phyloP scores from a whole-genome alignment of 805 yeast species.

The Wickerhamomyces bisporus region DNA sequence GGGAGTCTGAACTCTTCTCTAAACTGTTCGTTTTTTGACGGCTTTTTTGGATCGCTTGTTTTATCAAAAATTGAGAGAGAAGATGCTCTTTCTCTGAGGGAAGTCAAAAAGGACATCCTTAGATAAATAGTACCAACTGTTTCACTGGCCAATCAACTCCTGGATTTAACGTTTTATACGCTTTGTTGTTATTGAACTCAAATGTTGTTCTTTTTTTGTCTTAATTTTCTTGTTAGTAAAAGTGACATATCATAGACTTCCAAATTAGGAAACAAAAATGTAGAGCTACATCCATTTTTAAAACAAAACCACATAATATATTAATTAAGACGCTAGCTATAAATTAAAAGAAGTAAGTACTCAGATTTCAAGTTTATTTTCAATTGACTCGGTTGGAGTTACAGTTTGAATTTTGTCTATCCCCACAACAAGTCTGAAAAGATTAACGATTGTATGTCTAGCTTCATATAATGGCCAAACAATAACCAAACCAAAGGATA shows the following conservation, averaged over 20 bases:
- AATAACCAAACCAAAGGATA: constrained; percentile 28
- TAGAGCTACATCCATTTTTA: background rate
- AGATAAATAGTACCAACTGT: background rate
- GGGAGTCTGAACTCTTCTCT: constrained; percentile 69
- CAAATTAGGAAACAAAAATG: constrained; percentile 6
- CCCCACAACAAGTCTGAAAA: constrained; percentile 1
- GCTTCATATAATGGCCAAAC: constrained; percentile 28
- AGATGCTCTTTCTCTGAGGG: constrained; percentile 43
- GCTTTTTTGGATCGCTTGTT: constrained; percentile 32
- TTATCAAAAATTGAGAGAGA: constrained; percentile 37
- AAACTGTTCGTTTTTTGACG: constrained; percentile 66
- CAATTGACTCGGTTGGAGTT: too few species aligned
- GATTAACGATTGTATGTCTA: constrained; percentile 9
- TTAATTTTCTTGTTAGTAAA: background rate
- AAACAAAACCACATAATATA: too few species aligned
- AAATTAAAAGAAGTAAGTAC: too few species aligned
- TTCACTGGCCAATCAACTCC: too few species aligned
- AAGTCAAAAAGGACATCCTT: constrained; percentile 41
- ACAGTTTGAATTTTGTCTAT: too few species aligned
- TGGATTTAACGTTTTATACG: too few species aligned
- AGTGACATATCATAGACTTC: constrained; percentile 9
- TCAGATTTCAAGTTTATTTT: too few species aligned
- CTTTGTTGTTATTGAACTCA: too few species aligned
- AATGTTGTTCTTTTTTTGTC: too few species aligned
- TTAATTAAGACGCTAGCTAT: too few species aligned